Conservation (phyloP, 306 rosid genomes). For the Corylus americana region DNA sequence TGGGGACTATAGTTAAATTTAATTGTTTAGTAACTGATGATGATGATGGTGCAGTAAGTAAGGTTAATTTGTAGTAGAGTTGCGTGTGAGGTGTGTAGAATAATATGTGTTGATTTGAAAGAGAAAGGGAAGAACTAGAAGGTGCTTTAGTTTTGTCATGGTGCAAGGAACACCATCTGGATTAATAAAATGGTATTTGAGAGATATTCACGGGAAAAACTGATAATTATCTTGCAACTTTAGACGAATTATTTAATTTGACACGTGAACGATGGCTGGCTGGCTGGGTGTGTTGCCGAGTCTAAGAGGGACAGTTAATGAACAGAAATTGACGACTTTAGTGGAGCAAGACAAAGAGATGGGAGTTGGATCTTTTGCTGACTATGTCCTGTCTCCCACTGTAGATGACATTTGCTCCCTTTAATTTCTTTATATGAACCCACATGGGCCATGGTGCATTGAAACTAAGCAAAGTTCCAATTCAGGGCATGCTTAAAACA, state of each 20-base stretch:
- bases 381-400: neutral
- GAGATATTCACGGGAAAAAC: neutral
- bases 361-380: neutral
- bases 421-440: neutral
- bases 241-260: neutral
- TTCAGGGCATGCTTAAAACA: too few species aligned
- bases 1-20: too few species aligned
- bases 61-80: too few species aligned
- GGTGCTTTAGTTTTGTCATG: neutral
- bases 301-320: neutral
- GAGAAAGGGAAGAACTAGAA: too few species aligned
- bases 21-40: too few species aligned
- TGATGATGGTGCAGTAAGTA: too few species aligned
- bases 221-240: neutral
- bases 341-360: neutral
- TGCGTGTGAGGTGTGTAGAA: too few species aligned
- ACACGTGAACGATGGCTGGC: slow-evolving; percentile 5
- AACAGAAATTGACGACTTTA: neutral
- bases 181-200: too few species aligned
- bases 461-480: too few species aligned
- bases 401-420: neutral
- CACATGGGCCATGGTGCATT: neutral
- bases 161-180: too few species aligned
- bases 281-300: neutral
- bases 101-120: too few species aligned